These are phyloP conservation scores for Penicillium silybi DNA, from an alignment of 495 filamentous ascomycete genomes.

Conservation along the genomic window DNA sequence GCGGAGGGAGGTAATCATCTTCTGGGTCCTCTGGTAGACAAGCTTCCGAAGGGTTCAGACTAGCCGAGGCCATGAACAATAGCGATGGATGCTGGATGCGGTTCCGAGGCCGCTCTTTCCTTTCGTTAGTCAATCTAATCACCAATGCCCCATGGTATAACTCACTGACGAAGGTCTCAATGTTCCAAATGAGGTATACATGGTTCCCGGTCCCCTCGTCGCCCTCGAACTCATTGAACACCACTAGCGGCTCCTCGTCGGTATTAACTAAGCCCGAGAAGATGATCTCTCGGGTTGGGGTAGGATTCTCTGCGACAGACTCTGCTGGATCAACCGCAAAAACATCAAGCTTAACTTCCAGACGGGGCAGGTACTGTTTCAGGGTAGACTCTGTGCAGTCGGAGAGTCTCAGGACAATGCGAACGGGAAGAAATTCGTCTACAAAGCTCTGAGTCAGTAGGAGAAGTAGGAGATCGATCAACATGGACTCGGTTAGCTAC, in stretches of 20 bases:
- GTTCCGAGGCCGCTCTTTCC: constrained; percentile 62
- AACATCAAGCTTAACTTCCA: constrained; percentile 66
- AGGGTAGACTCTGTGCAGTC: constrained; percentile 56
- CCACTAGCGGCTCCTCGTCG: constrained; percentile 57
- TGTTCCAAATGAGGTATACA: constrained; percentile 76
- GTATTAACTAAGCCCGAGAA: constrained; percentile 59
- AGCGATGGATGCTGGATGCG: constrained; percentile 74
- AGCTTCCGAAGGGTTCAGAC: constrained; percentile 54
- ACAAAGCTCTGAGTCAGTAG: constrained; percentile 49
- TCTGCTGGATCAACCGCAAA: constrained; percentile 61
- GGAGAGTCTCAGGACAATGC: constrained; percentile 67
- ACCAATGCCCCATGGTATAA: not conserved
- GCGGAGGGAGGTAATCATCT: constrained; percentile 74
- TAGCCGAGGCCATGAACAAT: constrained; percentile 71
- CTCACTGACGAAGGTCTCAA: constrained; percentile 67
- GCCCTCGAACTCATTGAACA: constrained; percentile 53
- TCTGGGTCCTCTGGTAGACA: constrained; percentile 44
- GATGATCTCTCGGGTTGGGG: constrained; percentile 59
- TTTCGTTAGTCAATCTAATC: constrained; percentile 15
- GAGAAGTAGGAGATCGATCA: constrained; percentile 47
- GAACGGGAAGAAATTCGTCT: constrained; percentile 78
- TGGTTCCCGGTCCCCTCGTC: constrained; percentile 52
- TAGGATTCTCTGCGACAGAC: constrained; percentile 39
- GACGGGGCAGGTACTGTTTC: constrained; percentile 55
- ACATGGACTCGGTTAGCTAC: constrained; percentile 18